These are phyloP conservation scores for Ogataea pini DNA, from an alignment of 805 yeast species.

Conservation along the genomic window DNA sequence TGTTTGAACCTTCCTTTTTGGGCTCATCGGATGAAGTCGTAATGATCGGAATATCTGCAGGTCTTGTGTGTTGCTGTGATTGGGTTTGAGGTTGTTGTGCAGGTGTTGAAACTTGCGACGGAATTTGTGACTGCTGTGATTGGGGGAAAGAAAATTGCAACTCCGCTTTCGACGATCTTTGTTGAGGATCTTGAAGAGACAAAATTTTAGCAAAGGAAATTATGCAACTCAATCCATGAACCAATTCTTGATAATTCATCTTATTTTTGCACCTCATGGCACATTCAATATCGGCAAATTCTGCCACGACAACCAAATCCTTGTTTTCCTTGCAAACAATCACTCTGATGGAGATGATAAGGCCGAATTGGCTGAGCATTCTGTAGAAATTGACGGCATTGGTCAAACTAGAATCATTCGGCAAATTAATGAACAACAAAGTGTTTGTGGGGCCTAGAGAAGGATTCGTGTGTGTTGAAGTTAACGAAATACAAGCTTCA, in stretches of 20 bases:
- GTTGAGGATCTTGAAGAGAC: constrained; percentile 18
- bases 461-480: constrained; percentile 72
- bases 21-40: constrained; percentile 17
- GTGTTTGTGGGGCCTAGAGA: constrained; percentile 75
- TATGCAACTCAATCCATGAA: constrained; percentile 72
- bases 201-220: constrained; percentile 82
- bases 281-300: constrained; percentile 67
- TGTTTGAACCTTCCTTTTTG: constrained; percentile 13
- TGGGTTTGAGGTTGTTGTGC: constrained; percentile 4
- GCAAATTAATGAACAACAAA: constrained; percentile 78
- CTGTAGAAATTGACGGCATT: constrained; percentile 56
- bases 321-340: constrained; percentile 41
- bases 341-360: constrained; percentile 59
- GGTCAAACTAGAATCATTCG: constrained; percentile 40
- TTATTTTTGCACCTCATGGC: constrained; percentile 80
- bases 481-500: constrained; percentile 57
- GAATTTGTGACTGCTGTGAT: constrained; percentile 9
- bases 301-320: constrained; percentile 58
- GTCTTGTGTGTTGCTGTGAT: constrained; percentile 5
- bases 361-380: constrained; percentile 63
- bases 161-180: constrained; percentile 1
- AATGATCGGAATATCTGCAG: constrained; percentile 12
- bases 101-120: background rate
- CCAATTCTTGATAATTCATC: constrained; percentile 79
- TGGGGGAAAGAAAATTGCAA: constrained; percentile 5